phyloP scores from a whole-genome alignment of 2,329 filamentous ascomycete species.

The Aspergillaceae sp. region DNA sequence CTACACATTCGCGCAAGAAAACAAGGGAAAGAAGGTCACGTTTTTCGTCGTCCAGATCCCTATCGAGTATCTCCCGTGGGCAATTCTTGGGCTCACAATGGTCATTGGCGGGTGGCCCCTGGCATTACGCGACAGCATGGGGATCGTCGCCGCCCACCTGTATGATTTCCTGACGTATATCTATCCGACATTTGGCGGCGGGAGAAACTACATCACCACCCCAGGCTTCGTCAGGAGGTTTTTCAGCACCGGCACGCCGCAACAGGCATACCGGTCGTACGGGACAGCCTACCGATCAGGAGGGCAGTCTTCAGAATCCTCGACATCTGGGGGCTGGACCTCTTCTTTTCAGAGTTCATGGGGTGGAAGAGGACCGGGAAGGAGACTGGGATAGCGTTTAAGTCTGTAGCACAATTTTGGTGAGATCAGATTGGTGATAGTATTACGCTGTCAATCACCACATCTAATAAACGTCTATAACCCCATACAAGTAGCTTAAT shows the following conservation, averaged over 20 bases:
- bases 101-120: conserved; percentile 53
- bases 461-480: too few species aligned
- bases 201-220: conserved; percentile 65
- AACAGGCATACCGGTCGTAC: conserved; percentile 45
- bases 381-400: conserved; percentile 33
- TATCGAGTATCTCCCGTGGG: conserved; percentile 69
- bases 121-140: conserved; percentile 59
- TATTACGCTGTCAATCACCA: too few species aligned
- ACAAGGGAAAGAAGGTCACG: conserved; percentile 63
- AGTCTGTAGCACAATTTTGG: neutral
- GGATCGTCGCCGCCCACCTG: conserved; percentile 78
- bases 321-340: conserved; percentile 19
- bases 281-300: conserved; percentile 52
- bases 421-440: too few species aligned
- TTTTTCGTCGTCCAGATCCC: conserved; percentile 81
- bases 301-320: conserved; percentile 11
- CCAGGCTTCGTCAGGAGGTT: conserved; percentile 62
- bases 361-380: conserved; percentile 32
- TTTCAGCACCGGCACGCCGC: conserved; percentile 45
- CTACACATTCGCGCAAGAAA: conserved; percentile 81
- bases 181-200: conserved; percentile 82
- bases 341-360: conserved; percentile 28
- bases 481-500: too few species aligned
- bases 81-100: conserved; percentile 66
- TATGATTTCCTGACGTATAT: conserved; percentile 84